A percentile compares a stretch with the other conserved stretches of the same genome.
These are phyloP conservation scores for Umbelopsis sp. DNA, from an alignment of 192 early-diverging fungal genomes.

Conservation along the genomic window DNA sequence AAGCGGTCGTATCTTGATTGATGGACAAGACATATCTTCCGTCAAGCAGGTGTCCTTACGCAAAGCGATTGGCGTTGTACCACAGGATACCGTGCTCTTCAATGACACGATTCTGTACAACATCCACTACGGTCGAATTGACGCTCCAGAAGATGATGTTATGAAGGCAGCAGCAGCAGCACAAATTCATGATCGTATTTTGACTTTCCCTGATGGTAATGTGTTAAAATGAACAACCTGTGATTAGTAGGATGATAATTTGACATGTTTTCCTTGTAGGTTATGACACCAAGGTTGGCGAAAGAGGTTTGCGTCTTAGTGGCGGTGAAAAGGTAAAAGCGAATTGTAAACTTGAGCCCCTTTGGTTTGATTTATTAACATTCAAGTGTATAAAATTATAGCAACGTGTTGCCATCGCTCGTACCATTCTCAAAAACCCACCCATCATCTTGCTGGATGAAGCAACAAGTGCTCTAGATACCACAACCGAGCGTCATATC, in stretches of 20 bases:
- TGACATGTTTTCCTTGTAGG: conserved; percentile 16
- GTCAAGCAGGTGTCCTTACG: conserved; percentile 77
- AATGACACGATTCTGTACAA: conserved; percentile 96
- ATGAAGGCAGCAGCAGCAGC: conserved; percentile 71
- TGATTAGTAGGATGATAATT: not conserved
- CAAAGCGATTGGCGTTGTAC: conserved; percentile 87
- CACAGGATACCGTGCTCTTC: conserved; percentile 95
- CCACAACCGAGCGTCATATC: conserved; percentile 73
- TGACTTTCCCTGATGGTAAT: conserved; percentile 73
- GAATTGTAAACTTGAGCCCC: not conserved
- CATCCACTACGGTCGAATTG: conserved; percentile 82
- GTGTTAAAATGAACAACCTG: not conserved
- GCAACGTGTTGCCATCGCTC: conserved; percentile 85
- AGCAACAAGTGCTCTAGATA: conserved; percentile 88
- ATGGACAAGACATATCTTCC: conserved; percentile 77
- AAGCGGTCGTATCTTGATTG: conserved; percentile 81
- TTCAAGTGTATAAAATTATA: conserved; percentile 19
- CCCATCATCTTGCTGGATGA: conserved; percentile 82
- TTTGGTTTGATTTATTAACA: too few relatives aligned
- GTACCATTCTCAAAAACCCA: conserved; percentile 77
- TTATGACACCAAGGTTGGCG: conserved; percentile 68
- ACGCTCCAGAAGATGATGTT: conserved; percentile 72
- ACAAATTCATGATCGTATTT: conserved; percentile 82
- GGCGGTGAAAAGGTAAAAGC: conserved; percentile 82
- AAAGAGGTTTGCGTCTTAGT: conserved; percentile 76